Evolutionary conservation across 805 yeast genomes (phyloP).

Genomic region (Candida piceae): DNA sequence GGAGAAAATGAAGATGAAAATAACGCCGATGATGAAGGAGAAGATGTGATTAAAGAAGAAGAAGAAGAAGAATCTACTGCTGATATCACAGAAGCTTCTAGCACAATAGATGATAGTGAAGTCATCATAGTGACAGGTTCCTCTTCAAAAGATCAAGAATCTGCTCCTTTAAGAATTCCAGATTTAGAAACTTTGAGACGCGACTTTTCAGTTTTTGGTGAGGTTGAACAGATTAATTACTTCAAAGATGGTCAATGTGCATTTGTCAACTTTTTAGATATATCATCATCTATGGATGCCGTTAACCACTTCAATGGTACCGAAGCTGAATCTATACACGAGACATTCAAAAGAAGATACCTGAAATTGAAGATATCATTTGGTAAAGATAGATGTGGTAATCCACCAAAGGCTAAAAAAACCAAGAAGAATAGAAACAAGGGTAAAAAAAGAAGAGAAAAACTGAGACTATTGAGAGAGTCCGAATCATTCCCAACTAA

Average conservation of each 20-base stretch:
- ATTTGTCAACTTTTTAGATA: slow-evolving; percentile 65
- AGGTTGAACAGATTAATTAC: slow-evolving; percentile 70
- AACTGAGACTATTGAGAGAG: neutral
- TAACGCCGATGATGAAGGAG: slow-evolving; percentile 13
- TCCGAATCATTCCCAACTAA: neutral
- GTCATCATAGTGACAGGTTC: too few species aligned
- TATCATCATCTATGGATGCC: slow-evolving; percentile 55
- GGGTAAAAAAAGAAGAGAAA: slow-evolving; percentile 30
- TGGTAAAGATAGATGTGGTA: slow-evolving; percentile 76
- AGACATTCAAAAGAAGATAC: slow-evolving; percentile 42
- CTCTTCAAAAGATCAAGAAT: too few species aligned
- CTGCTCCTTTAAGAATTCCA: neutral
- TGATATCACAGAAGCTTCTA: too few species aligned
- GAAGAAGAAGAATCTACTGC: too few species aligned
- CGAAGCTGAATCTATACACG: slow-evolving; percentile 31
- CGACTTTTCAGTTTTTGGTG: slow-evolving; percentile 65
- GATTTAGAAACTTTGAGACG: slow-evolving; percentile 36
- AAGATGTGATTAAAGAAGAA: neutral
- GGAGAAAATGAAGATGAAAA: slow-evolving; percentile 19
- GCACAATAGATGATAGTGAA: too few species aligned
- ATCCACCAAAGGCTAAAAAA: slow-evolving; percentile 50
- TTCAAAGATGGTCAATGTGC: slow-evolving; percentile 69
- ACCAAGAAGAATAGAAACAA: slow-evolving; percentile 40
- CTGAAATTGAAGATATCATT: slow-evolving; percentile 52
- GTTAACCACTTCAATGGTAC: slow-evolving; percentile 51